A percentile compares a stretch with the other conserved stretches of the same genome.
phyloP scores from a whole-genome alignment of 179 eudicot genomes.

The Dionaea muscipula region DNA sequence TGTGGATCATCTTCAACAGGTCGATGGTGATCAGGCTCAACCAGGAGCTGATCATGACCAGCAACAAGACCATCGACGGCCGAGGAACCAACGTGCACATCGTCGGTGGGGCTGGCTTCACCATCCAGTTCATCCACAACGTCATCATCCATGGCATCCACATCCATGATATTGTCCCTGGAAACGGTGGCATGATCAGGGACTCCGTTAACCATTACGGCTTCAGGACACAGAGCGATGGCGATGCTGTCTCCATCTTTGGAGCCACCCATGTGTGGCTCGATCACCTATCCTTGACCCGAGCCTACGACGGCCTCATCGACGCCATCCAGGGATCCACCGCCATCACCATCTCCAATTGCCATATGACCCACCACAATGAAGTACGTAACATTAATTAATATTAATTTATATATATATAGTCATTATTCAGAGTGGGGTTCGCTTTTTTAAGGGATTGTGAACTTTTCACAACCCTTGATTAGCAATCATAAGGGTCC shows the following conservation, averaged over 20 bases:
- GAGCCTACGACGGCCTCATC: conserved; percentile 23
- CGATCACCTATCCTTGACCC: conserved; percentile 33
- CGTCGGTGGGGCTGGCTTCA: conserved; percentile 31
- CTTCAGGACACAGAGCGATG: conserved; percentile 33
- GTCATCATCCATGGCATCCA: conserved; percentile 30
- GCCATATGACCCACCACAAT: not conserved
- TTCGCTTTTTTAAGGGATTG: too few relatives aligned
- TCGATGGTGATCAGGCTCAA: conserved; percentile 33
- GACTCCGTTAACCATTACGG: conserved; percentile 31
- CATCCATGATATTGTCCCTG: conserved; percentile 19
- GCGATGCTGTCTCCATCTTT: conserved; percentile 36
- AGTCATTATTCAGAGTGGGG: too few relatives aligned
- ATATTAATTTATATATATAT: too few relatives aligned
- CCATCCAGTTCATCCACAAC: conserved; percentile 29
- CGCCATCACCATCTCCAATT: not conserved
- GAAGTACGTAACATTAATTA: too few relatives aligned
- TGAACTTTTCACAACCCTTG: too few relatives aligned
- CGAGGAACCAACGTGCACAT: conserved; percentile 30
- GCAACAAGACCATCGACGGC: conserved; percentile 49
- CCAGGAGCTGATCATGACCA: conserved; percentile 32
- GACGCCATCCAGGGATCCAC: conserved; percentile 18
- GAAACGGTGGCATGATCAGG: conserved; percentile 31
- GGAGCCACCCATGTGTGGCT: conserved; percentile 38
- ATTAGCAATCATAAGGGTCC: too few relatives aligned
- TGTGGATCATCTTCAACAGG: conserved; percentile 37